These are phyloP conservation scores for Scedosporium apiospermum DNA, from an alignment of 2,329 filamentous ascomycete species.

Conservation along the genomic window DNA sequence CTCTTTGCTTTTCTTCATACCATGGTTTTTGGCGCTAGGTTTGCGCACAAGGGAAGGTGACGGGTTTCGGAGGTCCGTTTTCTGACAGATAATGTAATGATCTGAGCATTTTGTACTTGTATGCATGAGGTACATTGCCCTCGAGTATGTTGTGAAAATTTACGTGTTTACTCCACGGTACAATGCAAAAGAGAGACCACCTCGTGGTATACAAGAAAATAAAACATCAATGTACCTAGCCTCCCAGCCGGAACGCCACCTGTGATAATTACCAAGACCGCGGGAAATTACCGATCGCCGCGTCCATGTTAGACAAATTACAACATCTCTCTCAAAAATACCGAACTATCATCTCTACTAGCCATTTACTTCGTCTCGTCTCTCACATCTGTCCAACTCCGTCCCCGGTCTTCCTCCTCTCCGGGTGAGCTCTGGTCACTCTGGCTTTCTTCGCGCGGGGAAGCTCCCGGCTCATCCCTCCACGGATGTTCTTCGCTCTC, in stretches of 20 bases:
- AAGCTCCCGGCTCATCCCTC: slow-evolving; percentile 14
- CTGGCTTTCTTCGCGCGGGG: slow-evolving; percentile 1
- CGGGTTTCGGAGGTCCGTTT: not conserved
- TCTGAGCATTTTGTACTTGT: not conserved
- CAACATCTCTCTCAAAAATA: not conserved
- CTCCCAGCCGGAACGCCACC: not conserved
- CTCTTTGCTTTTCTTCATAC: not conserved
- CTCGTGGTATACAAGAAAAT: not conserved
- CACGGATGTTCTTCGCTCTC: slow-evolving; percentile 15
- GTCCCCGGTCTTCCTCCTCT: slow-evolving; percentile 8
- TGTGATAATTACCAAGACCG: not conserved
- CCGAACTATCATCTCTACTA: not conserved
- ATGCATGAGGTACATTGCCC: not conserved
- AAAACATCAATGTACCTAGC: not conserved
- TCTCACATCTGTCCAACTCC: slow-evolving; percentile 8
- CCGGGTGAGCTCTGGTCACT: not conserved
- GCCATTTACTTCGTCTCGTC: slow-evolving; percentile 7
- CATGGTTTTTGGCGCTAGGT: not conserved
- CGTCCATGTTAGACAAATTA: not conserved
- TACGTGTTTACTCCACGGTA: not conserved
- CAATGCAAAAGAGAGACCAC: not conserved
- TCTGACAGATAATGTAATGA: not conserved
- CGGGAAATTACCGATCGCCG: not conserved
- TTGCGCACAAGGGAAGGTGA: not conserved
- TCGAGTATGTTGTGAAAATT: not conserved